Evolutionary conservation across 805 yeast genomes (phyloP).

Genomic region (Pichia membranifaciens): DNA sequence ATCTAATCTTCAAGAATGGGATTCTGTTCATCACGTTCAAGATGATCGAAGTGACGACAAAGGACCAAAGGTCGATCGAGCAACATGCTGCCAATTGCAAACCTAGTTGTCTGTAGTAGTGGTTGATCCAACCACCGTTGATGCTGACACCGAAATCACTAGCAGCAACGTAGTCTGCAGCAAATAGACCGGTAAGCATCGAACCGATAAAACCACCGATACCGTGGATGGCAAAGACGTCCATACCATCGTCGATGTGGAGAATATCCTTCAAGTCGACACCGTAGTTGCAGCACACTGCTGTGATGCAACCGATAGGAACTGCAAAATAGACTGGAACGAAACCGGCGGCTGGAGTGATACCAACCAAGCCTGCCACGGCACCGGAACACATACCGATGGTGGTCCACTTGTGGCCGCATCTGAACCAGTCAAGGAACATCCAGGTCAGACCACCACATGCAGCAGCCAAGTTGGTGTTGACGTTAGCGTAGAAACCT

Average conservation of each 20-base stretch:
- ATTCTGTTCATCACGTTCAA: slow-evolving; percentile 62
- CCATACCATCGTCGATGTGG: slow-evolving; percentile 89
- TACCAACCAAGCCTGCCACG: slow-evolving; percentile 88
- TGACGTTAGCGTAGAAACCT: slow-evolving; percentile 89
- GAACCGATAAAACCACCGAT: slow-evolving; percentile 88
- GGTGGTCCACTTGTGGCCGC: slow-evolving; percentile 86
- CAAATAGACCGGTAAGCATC: slow-evolving; percentile 82
- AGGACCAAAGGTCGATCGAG: slow-evolving; percentile 71
- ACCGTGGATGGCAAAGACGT: slow-evolving; percentile 90
- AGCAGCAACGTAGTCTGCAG: slow-evolving; percentile 84
- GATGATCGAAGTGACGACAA: slow-evolving; percentile 63
- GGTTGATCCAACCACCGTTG: slow-evolving; percentile 85
- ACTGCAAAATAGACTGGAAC: slow-evolving; percentile 90
- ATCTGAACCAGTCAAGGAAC: slow-evolving; percentile 81
- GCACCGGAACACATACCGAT: slow-evolving; percentile 94
- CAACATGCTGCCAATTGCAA: slow-evolving; percentile 78
- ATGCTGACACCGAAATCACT: slow-evolving; percentile 63
- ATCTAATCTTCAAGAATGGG: slow-evolving; percentile 78
- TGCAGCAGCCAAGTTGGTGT: slow-evolving; percentile 92
- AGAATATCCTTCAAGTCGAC: slow-evolving; percentile 70
- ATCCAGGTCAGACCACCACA: slow-evolving; percentile 92
- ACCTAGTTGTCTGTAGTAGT: slow-evolving; percentile 76
- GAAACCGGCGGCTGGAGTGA: slow-evolving; percentile 95
- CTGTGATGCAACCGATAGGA: slow-evolving; percentile 76
- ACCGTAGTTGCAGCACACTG: slow-evolving; percentile 74